Percentiles rank a stretch among this genome's conserved stretches.
phyloP scores from a whole-genome alignment of 345 rosid species.

The Syzygium aqueum region DNA sequence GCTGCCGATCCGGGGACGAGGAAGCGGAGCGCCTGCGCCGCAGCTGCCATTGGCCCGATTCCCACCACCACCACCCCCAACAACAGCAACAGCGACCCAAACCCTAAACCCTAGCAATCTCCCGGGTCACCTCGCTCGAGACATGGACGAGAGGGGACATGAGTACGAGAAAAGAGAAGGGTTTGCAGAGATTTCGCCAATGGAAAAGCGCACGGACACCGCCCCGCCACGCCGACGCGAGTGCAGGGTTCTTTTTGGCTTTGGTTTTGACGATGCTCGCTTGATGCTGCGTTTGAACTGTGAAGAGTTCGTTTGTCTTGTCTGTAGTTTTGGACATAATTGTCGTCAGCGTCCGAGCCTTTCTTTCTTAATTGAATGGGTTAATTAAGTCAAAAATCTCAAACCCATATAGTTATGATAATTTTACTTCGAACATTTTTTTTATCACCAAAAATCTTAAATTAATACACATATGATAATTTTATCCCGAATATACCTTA shows the following conservation, averaged over 20 bases:
- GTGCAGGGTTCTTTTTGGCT: background rate
- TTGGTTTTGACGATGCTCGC: no score
- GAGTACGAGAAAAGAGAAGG: background rate
- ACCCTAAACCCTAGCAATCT: conserved; percentile 28
- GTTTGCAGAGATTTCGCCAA: background rate
- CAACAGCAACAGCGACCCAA: conserved; percentile 2
- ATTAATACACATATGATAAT: no score
- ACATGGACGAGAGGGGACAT: background rate
- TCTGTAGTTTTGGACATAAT: background rate
- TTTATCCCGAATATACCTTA: no score
- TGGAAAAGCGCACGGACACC: background rate
- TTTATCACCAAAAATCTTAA: no score
- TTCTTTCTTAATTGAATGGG: no score
- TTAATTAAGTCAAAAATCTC: no score
- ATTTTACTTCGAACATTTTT: no score
- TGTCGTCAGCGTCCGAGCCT: no score
- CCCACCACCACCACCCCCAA: background rate
- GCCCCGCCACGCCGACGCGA: background rate
- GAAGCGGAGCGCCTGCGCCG: conserved; percentile 56
- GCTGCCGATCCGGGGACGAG: conserved; percentile 31
- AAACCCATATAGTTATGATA: no score
- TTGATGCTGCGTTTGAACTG: background rate
- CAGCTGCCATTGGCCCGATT: conserved; percentile 33
- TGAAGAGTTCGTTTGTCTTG: background rate
- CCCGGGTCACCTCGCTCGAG: background rate